Conservation (phyloP, 345 rosid species). For the Salix viminalis region DNA sequence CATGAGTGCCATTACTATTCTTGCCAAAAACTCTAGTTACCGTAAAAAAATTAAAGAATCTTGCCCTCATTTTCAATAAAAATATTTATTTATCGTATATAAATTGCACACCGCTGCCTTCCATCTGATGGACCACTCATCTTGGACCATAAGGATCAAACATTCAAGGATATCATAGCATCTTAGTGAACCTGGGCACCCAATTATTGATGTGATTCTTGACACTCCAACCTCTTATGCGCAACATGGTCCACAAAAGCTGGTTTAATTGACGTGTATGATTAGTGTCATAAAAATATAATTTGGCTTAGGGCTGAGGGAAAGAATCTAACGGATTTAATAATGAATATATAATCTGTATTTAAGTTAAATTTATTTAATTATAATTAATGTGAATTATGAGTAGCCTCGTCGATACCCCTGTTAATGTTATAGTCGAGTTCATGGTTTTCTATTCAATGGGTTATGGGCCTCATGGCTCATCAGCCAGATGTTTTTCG, state of each 20-base stretch:
- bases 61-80: too few species aligned
- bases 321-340: background rate
- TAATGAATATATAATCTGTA: background rate
- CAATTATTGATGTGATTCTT: slow-evolving; percentile 7
- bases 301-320: background rate
- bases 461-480: background rate
- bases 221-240: background rate
- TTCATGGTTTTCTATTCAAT: background rate
- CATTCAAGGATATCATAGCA: background rate
- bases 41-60: too few species aligned
- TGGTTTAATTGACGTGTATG: background rate
- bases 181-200: background rate
- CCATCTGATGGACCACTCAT: background rate
- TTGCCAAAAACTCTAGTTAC: too few species aligned
- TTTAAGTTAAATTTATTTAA: too few species aligned
- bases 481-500: background rate
- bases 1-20: too few species aligned
- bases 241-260: slow-evolving; percentile 3
- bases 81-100: too few species aligned
- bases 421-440: background rate
- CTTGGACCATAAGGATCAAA: too few species aligned
- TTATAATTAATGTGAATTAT: too few species aligned
- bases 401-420: background rate
- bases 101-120: background rate
- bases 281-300: background rate